These are phyloP conservation scores for Cladophialophora chaetospira DNA, from an alignment of 2,329 filamentous ascomycete genomes.

Conservation along the genomic window DNA sequence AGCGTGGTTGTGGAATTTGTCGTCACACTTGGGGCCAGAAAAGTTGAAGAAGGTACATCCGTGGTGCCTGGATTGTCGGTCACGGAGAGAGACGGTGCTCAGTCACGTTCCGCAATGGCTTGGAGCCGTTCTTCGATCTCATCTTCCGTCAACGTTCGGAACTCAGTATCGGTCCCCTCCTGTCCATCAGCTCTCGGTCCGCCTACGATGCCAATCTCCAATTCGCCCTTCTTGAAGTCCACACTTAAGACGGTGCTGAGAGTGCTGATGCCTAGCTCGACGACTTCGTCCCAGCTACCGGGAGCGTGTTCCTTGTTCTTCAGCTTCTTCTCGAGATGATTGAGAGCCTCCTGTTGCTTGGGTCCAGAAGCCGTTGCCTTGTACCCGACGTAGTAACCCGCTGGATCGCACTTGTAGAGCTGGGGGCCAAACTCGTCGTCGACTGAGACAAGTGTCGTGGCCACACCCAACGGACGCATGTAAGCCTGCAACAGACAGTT, in stretches of 20 bases:
- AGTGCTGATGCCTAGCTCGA: conserved; percentile 93
- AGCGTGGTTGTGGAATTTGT: conserved; percentile 27
- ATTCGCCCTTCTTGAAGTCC: conserved; percentile 99
- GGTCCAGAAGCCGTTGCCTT: conserved; percentile 96
- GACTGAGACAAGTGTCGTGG: conserved; percentile 90
- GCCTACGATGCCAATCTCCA: conserved; percentile 96
- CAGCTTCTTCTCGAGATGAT: conserved; percentile 98
- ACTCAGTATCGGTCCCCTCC: conserved; percentile 75
- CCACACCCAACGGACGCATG: conserved; percentile 96
- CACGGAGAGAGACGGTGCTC: conserved; percentile 14
- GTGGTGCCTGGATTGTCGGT: neutral
- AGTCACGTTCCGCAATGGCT: conserved; percentile 98
- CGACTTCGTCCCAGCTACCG: conserved; percentile 94
- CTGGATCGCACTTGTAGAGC: conserved; percentile 97
- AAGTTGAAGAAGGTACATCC: neutral
- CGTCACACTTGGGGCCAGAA: conserved; percentile 2
- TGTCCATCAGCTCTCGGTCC: conserved; percentile 79
- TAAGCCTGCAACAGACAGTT: conserved; percentile 66
- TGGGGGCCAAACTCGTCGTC: conserved; percentile 91
- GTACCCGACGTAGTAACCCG: conserved; percentile 97
- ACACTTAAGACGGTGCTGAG: conserved; percentile 96
- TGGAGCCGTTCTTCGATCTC: conserved; percentile 98
- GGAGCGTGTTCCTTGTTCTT: conserved; percentile 97
- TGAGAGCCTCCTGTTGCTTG: conserved; percentile 98
- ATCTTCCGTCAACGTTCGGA: conserved; percentile 89